Evolutionary conservation across 257 asterid species (phyloP), one percentile per base, ranked within the genome.

Genomic region (Solanum dulcamara): DNA sequence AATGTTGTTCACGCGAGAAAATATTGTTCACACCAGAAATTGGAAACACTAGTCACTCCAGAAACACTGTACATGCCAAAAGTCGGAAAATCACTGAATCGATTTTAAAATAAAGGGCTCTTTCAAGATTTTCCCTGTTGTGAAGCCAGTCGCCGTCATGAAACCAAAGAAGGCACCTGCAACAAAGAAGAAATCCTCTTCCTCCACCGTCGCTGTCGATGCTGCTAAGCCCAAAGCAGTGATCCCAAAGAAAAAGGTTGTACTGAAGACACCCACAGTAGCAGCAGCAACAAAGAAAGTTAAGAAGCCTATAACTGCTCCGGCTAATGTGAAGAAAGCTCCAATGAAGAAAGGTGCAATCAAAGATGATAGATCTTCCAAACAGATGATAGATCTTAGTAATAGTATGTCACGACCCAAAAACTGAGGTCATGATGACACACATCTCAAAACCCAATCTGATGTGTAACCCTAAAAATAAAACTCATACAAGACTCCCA

Each of bases 101-200:
- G n/a, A n/a, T n/a, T n/a, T n/a, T 14, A 93, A 91, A 62, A 88
- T 93, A 10, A 93, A 93, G 50, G 85, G 84, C 60, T 93, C 97
- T 3, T 93, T 75, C 30, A 93, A 93, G 86, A 42, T 93, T 91
- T 0, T 38, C 90, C 26, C 82, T 18, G 46, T 81, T 12, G 85
- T 22, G 5, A 44, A 51, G 10, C 7, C 48, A 10, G 30, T 3
- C 5, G 7, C 15, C 42, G 18, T 9, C 1, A 86, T 89, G 4
- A 87, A 87, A 51, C 80, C 81, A 1, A 86, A 88, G 87, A 85
- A 88, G 88, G 87, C 88, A 74, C 22, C 87, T 0, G 55, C 87
- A 10, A 11, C 89, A 38, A 71, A 72, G 55, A 40, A 72, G 35
- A 70, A 37, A 20, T 1, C 82, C 35, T 24, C 35, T 9, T 24